Percentiles rank a stretch among this genome's conserved stretches.
Conservation (phyloP, 2,329 filamentous ascomycete genomes). For the Sporothrix protearum region DNA sequence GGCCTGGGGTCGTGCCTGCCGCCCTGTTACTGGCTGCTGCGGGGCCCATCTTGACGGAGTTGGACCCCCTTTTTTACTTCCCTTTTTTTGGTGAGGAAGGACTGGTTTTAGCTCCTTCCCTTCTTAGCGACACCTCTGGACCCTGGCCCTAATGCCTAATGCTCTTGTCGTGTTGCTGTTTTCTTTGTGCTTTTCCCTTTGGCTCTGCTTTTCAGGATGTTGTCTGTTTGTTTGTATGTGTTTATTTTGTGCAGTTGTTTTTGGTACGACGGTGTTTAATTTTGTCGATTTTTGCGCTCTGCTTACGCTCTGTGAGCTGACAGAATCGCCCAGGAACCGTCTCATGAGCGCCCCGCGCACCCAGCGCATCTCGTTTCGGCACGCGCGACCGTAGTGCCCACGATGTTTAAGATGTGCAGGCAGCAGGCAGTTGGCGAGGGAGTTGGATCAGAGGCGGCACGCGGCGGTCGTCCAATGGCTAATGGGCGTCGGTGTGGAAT, state of each 20-base stretch:
- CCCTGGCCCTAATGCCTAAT: background rate
- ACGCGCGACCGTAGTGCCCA: background rate
- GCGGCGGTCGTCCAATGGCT: background rate
- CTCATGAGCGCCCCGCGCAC: no score
- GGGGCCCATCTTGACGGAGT: background rate
- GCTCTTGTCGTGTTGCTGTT: background rate
- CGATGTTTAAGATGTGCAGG: background rate
- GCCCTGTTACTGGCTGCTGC: background rate
- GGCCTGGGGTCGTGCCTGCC: slow-evolving; percentile 27
- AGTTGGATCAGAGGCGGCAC: background rate
- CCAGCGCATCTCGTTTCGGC: background rate
- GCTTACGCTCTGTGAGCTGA: background rate
- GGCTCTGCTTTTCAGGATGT: background rate
- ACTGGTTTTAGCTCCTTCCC: slow-evolving; percentile 7
- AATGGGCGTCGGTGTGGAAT: background rate
- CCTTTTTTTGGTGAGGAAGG: background rate
- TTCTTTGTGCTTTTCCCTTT: background rate
- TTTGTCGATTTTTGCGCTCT: background rate
- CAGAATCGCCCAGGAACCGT: background rate
- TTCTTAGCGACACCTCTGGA: background rate
- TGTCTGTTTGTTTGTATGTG: background rate
- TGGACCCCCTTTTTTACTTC: slow-evolving; percentile 3
- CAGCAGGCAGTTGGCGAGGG: background rate
- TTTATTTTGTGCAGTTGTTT: background rate
- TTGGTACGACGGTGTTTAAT: background rate